Conservation (phyloP, 352 stramenopile species). For the Pythium folliculosum region DNA sequence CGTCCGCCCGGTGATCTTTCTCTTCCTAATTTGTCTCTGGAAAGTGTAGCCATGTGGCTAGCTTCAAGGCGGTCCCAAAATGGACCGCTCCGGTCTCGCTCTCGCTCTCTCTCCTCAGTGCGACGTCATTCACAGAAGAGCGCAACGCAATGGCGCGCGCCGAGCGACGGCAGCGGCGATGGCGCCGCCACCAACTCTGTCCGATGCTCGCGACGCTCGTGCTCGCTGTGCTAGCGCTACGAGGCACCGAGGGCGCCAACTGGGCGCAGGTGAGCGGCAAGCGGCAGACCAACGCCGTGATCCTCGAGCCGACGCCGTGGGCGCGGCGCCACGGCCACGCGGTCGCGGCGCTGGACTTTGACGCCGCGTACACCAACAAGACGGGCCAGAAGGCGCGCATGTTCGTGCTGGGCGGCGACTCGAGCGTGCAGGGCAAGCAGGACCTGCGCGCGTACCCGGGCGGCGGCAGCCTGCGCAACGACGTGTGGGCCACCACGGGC, state of each 20-base stretch:
- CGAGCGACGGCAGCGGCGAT: neutral
- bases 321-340: conserved; percentile 64
- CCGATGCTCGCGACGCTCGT: neutral
- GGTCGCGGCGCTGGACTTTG: conserved; percentile 60
- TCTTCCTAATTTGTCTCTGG: no score
- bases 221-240: neutral
- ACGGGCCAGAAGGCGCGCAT: conserved; percentile 59
- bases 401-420: conserved; percentile 74
- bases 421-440: conserved; percentile 61
- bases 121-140: neutral
- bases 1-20: no score
- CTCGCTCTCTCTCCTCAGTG: no score
- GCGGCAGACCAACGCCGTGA: conserved; percentile 56
- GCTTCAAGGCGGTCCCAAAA: neutral
- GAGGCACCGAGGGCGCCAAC: conserved; percentile 35
- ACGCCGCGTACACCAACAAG: conserved; percentile 38
- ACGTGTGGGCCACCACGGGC: conserved; percentile 75
- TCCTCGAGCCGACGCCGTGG: conserved; percentile 61
- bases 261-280: conserved; percentile 73
- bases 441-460: conserved; percentile 75
- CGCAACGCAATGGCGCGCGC: neutral
- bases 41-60: no score
- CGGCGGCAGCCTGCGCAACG: conserved; percentile 61
- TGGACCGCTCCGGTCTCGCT: neutral
- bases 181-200: neutral